These are phyloP conservation scores for Syzygium syzygioides DNA, from an alignment of 441 rosid genomes.

Conservation along the genomic window DNA sequence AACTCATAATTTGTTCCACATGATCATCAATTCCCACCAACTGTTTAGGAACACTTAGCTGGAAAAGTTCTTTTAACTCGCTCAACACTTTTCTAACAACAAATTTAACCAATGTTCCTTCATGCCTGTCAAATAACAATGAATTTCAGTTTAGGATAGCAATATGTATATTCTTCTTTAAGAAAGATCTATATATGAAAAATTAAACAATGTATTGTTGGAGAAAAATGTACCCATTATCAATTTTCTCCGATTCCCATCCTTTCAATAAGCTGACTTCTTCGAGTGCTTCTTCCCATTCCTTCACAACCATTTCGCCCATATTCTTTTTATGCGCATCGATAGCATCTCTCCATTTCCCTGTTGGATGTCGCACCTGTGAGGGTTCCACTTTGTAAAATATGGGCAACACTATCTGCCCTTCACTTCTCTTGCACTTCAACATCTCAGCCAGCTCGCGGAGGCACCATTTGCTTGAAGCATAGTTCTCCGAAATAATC, in stretches of 20 bases:
- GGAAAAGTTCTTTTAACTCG: no score
- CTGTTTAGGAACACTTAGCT: no score
- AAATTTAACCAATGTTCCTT: no score
- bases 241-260: not conserved
- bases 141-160: not conserved
- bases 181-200: accelerated
- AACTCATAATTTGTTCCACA: no score
- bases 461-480: not conserved
- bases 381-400: not conserved
- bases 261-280: not conserved
- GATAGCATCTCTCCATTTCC: not conserved
- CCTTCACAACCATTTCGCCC: accelerated
- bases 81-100: no score
- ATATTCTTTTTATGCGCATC: accelerated
- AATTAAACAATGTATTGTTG: accelerated
- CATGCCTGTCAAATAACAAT: not conserved
- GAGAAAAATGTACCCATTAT: not conserved
- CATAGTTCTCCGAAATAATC: accelerated
- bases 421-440: not conserved
- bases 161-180: accelerated
- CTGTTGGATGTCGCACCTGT: not conserved
- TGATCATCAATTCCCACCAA: no score
- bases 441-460: not conserved
- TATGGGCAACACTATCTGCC: not conserved
- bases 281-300: not conserved